A percentile compares a stretch with the other conserved stretches of the same genome.
Conservation (phyloP, 2,329 filamentous ascomycete species). For the Tolypocladium paradoxum region DNA sequence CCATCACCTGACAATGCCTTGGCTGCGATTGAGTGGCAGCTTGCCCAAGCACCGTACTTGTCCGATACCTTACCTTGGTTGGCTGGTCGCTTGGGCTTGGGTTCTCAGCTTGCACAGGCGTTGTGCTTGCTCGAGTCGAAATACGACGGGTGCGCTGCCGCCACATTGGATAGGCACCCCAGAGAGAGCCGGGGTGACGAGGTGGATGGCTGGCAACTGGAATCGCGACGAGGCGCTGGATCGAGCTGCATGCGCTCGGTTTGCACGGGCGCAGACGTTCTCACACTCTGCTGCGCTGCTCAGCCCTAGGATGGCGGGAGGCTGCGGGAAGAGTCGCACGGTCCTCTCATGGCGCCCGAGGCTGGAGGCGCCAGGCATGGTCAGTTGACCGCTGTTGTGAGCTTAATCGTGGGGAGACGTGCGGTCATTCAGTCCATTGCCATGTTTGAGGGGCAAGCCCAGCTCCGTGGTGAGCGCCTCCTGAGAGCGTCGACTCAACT, state of each 20-base stretch:
- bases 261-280: no score
- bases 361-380: not conserved
- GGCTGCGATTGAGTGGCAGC: not conserved
- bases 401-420: not conserved
- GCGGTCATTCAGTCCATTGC: not conserved
- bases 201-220: not conserved
- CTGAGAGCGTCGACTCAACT: not conserved
- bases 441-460: not conserved
- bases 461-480: not conserved
- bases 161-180: not conserved
- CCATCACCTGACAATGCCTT: not conserved
- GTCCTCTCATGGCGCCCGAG: not conserved
- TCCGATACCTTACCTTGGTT: no score
- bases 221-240: not conserved
- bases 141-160: no score
- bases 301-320: not conserved
- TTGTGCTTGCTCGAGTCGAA: no score
- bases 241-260: not conserved
- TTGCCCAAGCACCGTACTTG: no score
- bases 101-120: no score
- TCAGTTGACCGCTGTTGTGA: not conserved
- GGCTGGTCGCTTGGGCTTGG: no score
- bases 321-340: not conserved
- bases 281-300: not conserved
- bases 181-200: not conserved